Percentiles rank a stretch among this genome's conserved stretches.
Evolutionary conservation across 805 yeast genomes (phyloP).

Genomic region (Schwanniomyces sp.): DNA sequence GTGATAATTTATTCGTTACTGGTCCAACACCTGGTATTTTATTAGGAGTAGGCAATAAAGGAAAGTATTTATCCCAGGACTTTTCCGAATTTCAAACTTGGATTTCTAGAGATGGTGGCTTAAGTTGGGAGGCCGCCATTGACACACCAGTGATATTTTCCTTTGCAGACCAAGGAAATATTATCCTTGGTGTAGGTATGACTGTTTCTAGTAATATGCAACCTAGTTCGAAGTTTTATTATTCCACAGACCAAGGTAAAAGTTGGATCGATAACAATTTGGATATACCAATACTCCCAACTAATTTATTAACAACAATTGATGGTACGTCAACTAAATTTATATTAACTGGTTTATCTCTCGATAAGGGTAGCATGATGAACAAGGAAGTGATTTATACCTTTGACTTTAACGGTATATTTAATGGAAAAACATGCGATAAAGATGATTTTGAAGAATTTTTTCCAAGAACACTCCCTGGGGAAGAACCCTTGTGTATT

Average conservation of each 20-base stretch:
- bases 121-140: slow-evolving; percentile 61
- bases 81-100: slow-evolving; percentile 38
- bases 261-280: slow-evolving; percentile 59
- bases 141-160: slow-evolving; percentile 54
- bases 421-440: slow-evolving; percentile 44
- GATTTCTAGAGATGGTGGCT: slow-evolving; percentile 75
- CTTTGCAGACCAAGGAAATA: slow-evolving; percentile 78
- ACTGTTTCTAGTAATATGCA: slow-evolving; percentile 12
- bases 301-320: slow-evolving; percentile 51
- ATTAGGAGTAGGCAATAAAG: slow-evolving; percentile 33
- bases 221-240: slow-evolving; percentile 26
- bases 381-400: slow-evolving; percentile 25
- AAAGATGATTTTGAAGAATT: slow-evolving; percentile 65
- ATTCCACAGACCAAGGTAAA: slow-evolving; percentile 72
- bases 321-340: slow-evolving; percentile 72
- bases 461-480: slow-evolving; percentile 46
- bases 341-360: slow-evolving; percentile 45
- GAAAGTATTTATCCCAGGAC: slow-evolving; percentile 18
- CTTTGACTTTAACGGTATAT: slow-evolving; percentile 60
- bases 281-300: slow-evolving; percentile 42
- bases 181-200: slow-evolving; percentile 60
- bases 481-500: slow-evolving; percentile 50
- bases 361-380: slow-evolving; percentile 8
- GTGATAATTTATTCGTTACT: slow-evolving; percentile 42
- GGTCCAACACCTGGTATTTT: slow-evolving; percentile 56